Conservation (phyloP, 345 rosid species). For the Atalantia buxifolia region DNA sequence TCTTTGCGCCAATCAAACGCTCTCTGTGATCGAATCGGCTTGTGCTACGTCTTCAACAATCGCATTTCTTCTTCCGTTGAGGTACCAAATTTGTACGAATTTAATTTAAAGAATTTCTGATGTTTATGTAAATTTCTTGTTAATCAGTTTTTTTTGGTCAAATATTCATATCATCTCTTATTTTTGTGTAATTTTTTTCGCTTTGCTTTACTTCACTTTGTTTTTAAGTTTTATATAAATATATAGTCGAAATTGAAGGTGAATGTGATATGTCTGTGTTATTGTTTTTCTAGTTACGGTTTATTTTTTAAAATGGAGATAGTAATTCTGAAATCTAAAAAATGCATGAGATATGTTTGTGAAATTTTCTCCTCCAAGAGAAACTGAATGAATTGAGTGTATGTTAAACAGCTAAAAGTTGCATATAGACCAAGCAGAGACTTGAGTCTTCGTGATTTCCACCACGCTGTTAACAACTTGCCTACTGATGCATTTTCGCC, state of each 20-base stretch:
- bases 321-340: background rate
- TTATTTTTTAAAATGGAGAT: background rate
- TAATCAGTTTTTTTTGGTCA: background rate
- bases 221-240: background rate
- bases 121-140: background rate
- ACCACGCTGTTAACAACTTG: constrained; percentile 68
- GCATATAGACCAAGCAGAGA: constrained; percentile 61
- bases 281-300: background rate
- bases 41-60: constrained; percentile 56
- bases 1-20: constrained; percentile 32
- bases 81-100: constrained; percentile 29
- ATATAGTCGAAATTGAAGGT: background rate
- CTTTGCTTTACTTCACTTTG: background rate
- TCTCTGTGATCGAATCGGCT: constrained; percentile 56
- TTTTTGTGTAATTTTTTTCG: background rate
- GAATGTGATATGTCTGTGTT: background rate
- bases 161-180: background rate
- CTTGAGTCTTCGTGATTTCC: constrained; percentile 73
- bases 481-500: constrained; percentile 60
- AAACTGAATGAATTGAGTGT: background rate
- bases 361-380: background rate
- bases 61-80: constrained; percentile 50
- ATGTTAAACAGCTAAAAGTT: constrained; percentile 47
- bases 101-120: background rate
- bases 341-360: constrained; percentile 8